Evolutionary conservation across 768 basidiomycete species (phyloP).

Genomic region (Boletus rubroflammeus): DNA sequence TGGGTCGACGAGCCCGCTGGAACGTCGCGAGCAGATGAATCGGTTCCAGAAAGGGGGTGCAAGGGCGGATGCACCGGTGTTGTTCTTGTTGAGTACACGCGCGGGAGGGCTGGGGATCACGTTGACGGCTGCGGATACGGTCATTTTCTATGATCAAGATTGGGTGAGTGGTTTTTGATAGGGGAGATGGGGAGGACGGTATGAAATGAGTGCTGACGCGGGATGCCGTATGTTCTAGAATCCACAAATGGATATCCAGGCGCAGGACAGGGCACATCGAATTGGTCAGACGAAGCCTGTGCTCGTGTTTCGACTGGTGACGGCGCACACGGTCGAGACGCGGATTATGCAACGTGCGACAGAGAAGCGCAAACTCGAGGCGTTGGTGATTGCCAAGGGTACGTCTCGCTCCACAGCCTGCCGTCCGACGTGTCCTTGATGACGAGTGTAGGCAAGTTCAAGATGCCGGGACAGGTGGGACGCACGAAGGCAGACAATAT

Average conservation of each 20-base stretch:
- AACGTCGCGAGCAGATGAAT: slow-evolving; percentile 82
- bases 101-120: slow-evolving; percentile 98
- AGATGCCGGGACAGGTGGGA: slow-evolving; percentile 58
- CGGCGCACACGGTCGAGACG: slow-evolving; percentile 86
- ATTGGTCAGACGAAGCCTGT: slow-evolving; percentile 94
- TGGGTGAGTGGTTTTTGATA: slow-evolving; percentile 14
- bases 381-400: slow-evolving; percentile 93
- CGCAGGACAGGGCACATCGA: slow-evolving; percentile 92
- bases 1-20: slow-evolving; percentile 75
- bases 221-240: slow-evolving; percentile 44
- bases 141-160: slow-evolving; percentile 24
- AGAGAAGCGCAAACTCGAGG: slow-evolving; percentile 88
- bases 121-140: slow-evolving; percentile 62
- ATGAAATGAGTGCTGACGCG: slow-evolving; percentile 2
- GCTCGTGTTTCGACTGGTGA: slow-evolving; percentile 83
- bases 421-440: background rate
- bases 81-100: slow-evolving; percentile 89
- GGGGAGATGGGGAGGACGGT: background rate
- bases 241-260: slow-evolving; percentile 96
- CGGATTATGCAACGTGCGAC: slow-evolving; percentile 86
- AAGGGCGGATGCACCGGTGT: slow-evolving; percentile 54
- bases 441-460: slow-evolving; percentile 66
- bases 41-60: slow-evolving; percentile 75
- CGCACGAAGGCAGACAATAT: slow-evolving; percentile 59
- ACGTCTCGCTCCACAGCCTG: background rate